Conservation (phyloP, 257 asterid species). For the Anisodus acutangulus region DNA sequence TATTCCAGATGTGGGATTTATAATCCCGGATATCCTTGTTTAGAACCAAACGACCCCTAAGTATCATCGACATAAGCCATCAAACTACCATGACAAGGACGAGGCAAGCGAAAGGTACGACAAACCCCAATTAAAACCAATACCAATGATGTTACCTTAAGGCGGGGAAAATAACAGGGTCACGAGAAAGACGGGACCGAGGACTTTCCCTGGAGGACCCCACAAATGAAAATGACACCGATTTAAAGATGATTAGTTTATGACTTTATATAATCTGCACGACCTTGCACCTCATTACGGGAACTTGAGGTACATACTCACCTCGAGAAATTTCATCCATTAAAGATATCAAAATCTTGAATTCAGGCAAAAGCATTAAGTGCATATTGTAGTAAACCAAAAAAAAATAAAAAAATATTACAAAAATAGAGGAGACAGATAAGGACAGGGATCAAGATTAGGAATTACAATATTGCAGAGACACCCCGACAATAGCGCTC, state of each 20-base stretch:
- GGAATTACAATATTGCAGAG: slow-evolving; percentile 80
- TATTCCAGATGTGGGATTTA: background rate
- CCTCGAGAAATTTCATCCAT: background rate
- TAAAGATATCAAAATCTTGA: slow-evolving; percentile 13
- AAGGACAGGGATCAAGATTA: background rate
- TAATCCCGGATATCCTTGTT: background rate
- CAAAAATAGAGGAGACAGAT: background rate
- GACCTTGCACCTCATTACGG: background rate
- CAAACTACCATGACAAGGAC: background rate
- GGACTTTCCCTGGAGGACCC: too few species aligned
- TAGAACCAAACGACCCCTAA: background rate
- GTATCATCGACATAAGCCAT: background rate
- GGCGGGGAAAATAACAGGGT: background rate
- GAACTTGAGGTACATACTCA: background rate
- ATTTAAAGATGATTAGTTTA: background rate
- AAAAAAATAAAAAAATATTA: background rate
- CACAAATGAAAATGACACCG: background rate
- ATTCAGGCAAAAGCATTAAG: background rate
- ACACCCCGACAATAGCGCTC: slow-evolving; percentile 98
- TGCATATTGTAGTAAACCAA: background rate
- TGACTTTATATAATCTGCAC: background rate
- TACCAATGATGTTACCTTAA: background rate
- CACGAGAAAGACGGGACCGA: background rate
- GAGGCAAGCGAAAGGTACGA: background rate
- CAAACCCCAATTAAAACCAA: background rate